A percentile compares a stretch with the other conserved stretches of the same genome.
Conservation (phyloP, 345 rosid species). For the Trapa incisa region DNA sequence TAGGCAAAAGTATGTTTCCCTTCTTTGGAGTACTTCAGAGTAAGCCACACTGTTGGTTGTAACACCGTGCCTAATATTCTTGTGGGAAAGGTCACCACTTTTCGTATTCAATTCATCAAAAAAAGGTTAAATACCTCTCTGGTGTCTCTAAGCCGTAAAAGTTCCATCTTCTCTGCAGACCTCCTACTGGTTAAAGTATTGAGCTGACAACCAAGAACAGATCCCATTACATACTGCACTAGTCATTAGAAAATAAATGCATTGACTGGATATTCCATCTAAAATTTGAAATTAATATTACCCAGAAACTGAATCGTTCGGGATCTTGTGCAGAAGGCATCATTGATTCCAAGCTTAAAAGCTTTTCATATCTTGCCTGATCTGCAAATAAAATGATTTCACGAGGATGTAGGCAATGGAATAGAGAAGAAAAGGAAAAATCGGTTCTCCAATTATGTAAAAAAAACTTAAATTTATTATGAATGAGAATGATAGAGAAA, state of each 20-base stretch:
- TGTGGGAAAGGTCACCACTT: too few relatives aligned
- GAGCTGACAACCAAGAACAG: conserved; percentile 37
- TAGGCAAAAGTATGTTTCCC: too few relatives aligned
- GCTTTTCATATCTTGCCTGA: conserved; percentile 51
- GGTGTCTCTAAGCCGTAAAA: conserved; percentile 70
- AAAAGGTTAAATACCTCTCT: conserved; percentile 45
- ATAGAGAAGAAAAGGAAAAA: neutral
- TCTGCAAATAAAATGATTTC: conserved; percentile 26
- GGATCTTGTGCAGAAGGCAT: conserved; percentile 75
- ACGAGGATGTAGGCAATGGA: neutral
- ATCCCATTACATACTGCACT: neutral
- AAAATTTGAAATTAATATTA: conserved; percentile 12
- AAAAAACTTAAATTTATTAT: neutral
- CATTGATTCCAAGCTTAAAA: conserved; percentile 56
- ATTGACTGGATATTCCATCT: neutral
- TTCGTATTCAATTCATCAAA: too few relatives aligned
- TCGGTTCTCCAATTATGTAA: neutral
- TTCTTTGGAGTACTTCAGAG: too few relatives aligned
- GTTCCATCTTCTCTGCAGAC: conserved; percentile 76
- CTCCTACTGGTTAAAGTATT: conserved; percentile 66
- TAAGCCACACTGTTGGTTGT: too few relatives aligned
- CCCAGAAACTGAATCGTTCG: conserved; percentile 96
- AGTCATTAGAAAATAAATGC: neutral
- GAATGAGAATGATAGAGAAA: neutral
- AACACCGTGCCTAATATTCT: too few relatives aligned